phyloP scores from a whole-genome alignment of 306 rosid genomes.

The Lotus japonicus region DNA sequence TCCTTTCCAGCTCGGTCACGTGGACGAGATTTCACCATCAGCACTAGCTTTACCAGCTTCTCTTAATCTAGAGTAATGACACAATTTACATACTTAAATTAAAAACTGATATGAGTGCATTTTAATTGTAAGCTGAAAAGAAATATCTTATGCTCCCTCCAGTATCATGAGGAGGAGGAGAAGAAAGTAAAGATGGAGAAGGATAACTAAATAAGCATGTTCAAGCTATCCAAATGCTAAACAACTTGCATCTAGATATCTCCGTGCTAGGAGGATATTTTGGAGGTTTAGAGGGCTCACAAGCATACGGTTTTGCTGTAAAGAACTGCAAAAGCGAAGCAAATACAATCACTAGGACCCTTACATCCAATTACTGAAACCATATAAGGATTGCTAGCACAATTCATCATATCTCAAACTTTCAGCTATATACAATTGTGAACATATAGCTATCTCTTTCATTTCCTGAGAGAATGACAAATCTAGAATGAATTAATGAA shows the following conservation, averaged over 20 bases:
- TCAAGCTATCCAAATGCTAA: neutral
- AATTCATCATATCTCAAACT: slow-evolving; percentile 2
- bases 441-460: neutral
- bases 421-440: neutral
- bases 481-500: too few species aligned
- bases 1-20: slow-evolving; percentile 78
- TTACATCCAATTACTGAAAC: neutral
- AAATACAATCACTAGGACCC: slow-evolving; percentile 1
- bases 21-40: slow-evolving; percentile 71
- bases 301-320: slow-evolving; percentile 85
- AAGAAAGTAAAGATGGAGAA: neutral
- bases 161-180: neutral
- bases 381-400: neutral
- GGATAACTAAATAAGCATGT: neutral
- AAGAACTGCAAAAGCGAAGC: slow-evolving; percentile 65
- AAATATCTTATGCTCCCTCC: neutral
- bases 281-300: slow-evolving; percentile 98
- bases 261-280: slow-evolving; percentile 99
- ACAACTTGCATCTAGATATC: slow-evolving; percentile 53
- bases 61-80: slow-evolving; percentile 66
- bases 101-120: neutral
- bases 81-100: slow-evolving; percentile 29
- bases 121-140: neutral
- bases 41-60: slow-evolving; percentile 78
- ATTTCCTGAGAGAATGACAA: neutral